Evolutionary conservation across 768 basidiomycete genomes (phyloP), one percentile per base, ranked within the genome.

Genomic region (Auricularia cornea): DNA sequence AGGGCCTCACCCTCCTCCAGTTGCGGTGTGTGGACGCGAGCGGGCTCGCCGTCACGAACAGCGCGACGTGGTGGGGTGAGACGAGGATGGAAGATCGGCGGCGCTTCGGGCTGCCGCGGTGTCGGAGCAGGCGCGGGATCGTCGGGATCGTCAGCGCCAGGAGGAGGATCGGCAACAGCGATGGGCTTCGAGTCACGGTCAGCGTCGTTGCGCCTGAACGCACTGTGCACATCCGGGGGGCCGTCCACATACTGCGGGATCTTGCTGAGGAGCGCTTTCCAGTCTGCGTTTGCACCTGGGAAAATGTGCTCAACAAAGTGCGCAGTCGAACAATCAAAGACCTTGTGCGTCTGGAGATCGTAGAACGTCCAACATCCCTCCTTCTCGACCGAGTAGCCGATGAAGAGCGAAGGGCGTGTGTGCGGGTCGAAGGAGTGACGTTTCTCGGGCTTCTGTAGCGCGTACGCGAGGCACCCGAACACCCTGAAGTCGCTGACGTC

Each of bases 361-460:
- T 71, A 78, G 65, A 79, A 75, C 26, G 63, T 60, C 72, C 74
- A 79, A 26, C 54, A 57, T 1, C 71, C 77, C 30, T 74, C 73
- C 33, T 70, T 68, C 6, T 70, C 70, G 32, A 35, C 30, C 1
- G 72, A 70, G 63, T 80, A 79, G 1, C 78, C 77, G 63, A 79
- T 61, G 63, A 79, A 78, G 14, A 78, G 63, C 2, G 54, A 11
- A 3, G 59, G 18, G 44, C 44, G 44, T 18, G 18, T 23, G 44
- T 20, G 44, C 5, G 10, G 5, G 12, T 5, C 20, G 44, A 48
- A 48, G 16, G 12, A 8, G 12, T 8, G 18, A 23, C 44, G 62
- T 20, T 65, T 33, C 1, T 66, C 59, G 3, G 64, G 62, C 56
- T 64, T 65, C 0, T 70, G 29, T 30, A 64, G 61, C 0, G 66